Base-by-base conservation (phyloP, 73 alveolate species). In the Stentor roeselii region DNA sequence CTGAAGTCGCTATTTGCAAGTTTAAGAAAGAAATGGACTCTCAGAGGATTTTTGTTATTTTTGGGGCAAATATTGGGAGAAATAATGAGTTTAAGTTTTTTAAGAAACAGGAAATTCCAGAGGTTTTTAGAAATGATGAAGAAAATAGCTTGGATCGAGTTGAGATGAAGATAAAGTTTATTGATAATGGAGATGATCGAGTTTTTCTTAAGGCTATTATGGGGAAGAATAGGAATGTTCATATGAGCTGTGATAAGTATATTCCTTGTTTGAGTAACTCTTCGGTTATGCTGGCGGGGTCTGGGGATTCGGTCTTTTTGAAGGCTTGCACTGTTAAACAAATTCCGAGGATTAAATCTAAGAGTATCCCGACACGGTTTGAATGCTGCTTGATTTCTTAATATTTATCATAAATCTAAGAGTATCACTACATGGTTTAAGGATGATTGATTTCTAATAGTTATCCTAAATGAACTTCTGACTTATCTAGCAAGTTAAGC, bases 11-110 rank as follows among this genome's bases (percentile, higher is more conserved):
- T 15, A 76, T 76, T 39, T 76, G 84, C 3, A 76, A 76, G 39
- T 15, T 76, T 39, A 76, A 41, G 39, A 76, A 76, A 39, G 84
- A 76, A 1, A 6, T 31, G 3, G 84, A 76, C 84, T n/a, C 41
- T 2, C 74, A 76, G 39, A 37, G 67, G n/a, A 35, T 39, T 35
- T 34, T 76, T 35, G 36, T 76, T 21, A 39, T 76, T 0, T 76
- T 76, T 2, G 76, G 67, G 6, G 74, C 36, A n/a, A 76, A 37
- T 39, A 41, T 76, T 39, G 84, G 67, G 36, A 32, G 36, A 6
- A 35, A 35, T 21, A 41, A n/a, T 1, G 67, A 39, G 21, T 76
- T 76, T 34, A 76, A 6, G 32, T 30, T 36, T 39, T 76, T 36
- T 31, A 61, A 61, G 27, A 61, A 61, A 61, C 27, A 61, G 38